Evolutionary conservation across 306 rosid species (phyloP).

Genomic region (Adenanthera pavonina): DNA sequence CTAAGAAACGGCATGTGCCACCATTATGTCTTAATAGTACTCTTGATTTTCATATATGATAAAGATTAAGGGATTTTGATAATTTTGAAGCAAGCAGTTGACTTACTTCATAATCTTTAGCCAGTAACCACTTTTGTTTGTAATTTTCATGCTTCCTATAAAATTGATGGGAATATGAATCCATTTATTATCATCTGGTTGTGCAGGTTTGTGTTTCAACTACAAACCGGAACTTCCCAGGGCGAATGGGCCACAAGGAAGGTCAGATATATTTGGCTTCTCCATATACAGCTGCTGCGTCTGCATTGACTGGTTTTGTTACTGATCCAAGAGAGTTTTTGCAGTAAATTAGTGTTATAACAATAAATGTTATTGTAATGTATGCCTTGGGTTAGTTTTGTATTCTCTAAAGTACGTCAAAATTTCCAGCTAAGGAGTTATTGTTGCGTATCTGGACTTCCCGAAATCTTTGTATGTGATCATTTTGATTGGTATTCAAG

Average conservation of each 20-base stretch:
- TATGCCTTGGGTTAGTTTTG: conserved; percentile 31
- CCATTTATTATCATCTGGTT: conserved; percentile 1
- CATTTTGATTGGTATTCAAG: conserved; percentile 10
- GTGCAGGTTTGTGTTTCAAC: conserved; percentile 80
- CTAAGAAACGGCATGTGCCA: background rate
- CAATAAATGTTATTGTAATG: background rate
- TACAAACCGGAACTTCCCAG: conserved; percentile 92
- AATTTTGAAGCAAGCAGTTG: conserved; percentile 7
- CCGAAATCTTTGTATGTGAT: background rate
- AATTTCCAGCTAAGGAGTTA: conserved; percentile 11
- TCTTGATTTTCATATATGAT: background rate
- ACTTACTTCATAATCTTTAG: background rate
- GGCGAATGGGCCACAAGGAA: conserved; percentile 97
- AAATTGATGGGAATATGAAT: conserved; percentile 18
- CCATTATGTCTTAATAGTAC: background rate
- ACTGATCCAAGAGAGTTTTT: conserved; percentile 96
- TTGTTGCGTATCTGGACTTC: background rate
- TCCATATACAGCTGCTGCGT: conserved; percentile 95
- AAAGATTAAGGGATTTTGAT: background rate
- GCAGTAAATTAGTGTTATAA: conserved; percentile 49
- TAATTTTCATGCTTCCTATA: conserved; percentile 19
- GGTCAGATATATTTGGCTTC: conserved; percentile 94
- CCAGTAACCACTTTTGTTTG: conserved; percentile 7
- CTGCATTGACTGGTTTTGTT: conserved; percentile 93
- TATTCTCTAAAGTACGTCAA: conserved; percentile 31